phyloP scores from a whole-genome alignment of 805 yeast genomes.

The Torulaspora franciscae region DNA sequence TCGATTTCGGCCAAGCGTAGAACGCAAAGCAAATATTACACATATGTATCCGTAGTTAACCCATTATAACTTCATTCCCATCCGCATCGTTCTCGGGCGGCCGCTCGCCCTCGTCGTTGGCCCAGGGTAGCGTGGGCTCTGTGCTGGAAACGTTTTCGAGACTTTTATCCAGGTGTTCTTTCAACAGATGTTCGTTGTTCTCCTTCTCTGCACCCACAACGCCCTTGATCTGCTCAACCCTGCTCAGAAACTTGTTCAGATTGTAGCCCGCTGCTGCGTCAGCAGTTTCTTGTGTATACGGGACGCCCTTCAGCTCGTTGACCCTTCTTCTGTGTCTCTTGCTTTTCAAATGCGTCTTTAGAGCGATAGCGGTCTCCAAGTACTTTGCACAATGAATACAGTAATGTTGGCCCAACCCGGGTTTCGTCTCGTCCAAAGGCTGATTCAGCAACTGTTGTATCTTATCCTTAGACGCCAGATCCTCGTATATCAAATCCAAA shows the following conservation, averaged over 20 bases:
- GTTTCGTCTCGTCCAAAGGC: slow-evolving; percentile 79
- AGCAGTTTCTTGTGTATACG: slow-evolving; percentile 83
- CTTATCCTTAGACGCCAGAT: slow-evolving; percentile 59
- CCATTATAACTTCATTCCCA: slow-evolving; percentile 19
- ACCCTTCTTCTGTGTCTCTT: slow-evolving; percentile 86
- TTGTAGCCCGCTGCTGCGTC: slow-evolving; percentile 87
- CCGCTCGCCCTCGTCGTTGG: slow-evolving; percentile 11
- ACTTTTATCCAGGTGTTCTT: slow-evolving; percentile 26
- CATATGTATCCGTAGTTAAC: slow-evolving; percentile 5
- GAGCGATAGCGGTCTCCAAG: slow-evolving; percentile 70
- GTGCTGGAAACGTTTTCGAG: slow-evolving; percentile 30
- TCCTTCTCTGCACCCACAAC: slow-evolving; percentile 45
- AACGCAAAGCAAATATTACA: neutral
- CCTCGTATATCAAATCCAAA: slow-evolving; percentile 75
- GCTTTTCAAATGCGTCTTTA: slow-evolving; percentile 65
- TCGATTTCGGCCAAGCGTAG: slow-evolving; percentile 52
- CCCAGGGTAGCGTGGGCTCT: slow-evolving; percentile 35
- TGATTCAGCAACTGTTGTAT: slow-evolving; percentile 68
- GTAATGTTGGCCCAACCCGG: slow-evolving; percentile 92
- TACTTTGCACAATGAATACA: slow-evolving; percentile 93
- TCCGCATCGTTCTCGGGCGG: slow-evolving; percentile 14
- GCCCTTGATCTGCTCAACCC: slow-evolving; percentile 57
- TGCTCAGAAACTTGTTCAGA: slow-evolving; percentile 57
- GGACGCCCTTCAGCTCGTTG: slow-evolving; percentile 66
- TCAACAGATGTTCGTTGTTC: slow-evolving; percentile 40